Evolutionary conservation across 208 protist species (phyloP).

Genomic region (Leishmania amazonensis): DNA sequence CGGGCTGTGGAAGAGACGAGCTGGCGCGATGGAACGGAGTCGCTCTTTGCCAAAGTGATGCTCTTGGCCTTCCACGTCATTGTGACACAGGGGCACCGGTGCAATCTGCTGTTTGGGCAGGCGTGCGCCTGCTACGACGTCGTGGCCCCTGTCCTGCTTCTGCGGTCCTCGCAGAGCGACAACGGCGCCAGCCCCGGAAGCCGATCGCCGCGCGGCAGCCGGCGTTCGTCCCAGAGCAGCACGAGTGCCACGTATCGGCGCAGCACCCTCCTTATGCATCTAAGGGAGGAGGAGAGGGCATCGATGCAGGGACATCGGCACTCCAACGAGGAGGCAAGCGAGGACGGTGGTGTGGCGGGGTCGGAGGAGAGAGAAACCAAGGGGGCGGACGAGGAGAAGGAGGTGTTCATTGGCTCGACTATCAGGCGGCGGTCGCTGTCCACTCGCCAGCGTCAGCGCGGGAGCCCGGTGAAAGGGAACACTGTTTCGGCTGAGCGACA

Average conservation of each 20-base stretch:
- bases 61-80: constrained; percentile 76
- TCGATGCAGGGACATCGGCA: neutral
- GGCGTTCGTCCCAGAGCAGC: constrained; percentile 9
- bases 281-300: constrained; percentile 18
- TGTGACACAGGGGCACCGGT: constrained; percentile 45
- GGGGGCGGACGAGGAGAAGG: constrained; percentile 8
- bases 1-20: constrained; percentile 65
- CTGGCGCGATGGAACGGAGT: constrained; percentile 60
- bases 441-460: constrained; percentile 1
- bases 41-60: constrained; percentile 62
- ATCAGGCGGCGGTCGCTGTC: constrained; percentile 7
- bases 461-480: neutral
- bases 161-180: neutral
- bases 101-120: constrained; percentile 79
- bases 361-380: neutral
- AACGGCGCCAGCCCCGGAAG: neutral
- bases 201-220: constrained; percentile 8
- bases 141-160: constrained; percentile 37
- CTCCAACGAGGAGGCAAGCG: neutral
- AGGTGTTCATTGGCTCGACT: constrained; percentile 27
- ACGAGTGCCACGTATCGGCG: constrained; percentile 21
- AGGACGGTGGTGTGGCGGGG: neutral
- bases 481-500: neutral
- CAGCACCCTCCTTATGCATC: constrained; percentile 30
- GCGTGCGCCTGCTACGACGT: constrained; percentile 79